Evolutionary conservation across 768 basidiomycete genomes (phyloP).

Genomic region (Basidioascus undulatus): DNA sequence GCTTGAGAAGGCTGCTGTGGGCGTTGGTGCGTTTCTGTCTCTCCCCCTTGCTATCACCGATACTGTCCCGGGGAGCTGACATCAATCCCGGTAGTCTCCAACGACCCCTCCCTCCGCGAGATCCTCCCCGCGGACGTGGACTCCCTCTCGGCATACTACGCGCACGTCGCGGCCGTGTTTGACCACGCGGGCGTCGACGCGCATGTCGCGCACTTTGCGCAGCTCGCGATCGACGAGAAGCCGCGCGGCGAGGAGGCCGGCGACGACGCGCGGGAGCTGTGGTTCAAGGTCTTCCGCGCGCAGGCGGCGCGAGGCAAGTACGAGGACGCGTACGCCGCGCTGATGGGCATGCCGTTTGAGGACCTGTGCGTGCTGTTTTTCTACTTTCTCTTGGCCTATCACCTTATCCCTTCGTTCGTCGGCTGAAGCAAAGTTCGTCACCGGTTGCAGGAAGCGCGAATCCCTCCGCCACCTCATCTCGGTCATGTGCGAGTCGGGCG

Average conservation of each 20-base stretch:
- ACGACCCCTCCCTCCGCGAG: conserved; percentile 32
- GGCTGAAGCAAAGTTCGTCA: conserved; percentile 3
- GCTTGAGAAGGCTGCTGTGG: conserved; percentile 7
- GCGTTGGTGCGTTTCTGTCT: conserved; percentile 2
- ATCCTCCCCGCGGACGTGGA: conserved; percentile 35
- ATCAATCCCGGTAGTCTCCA: conserved; percentile 31
- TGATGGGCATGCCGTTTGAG: conserved; percentile 49
- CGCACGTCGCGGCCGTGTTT: conserved; percentile 53
- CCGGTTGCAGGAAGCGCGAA: conserved; percentile 41
- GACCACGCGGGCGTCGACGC: conserved; percentile 30
- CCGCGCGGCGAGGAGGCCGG: conserved; percentile 21
- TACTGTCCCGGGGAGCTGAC: conserved; percentile 25
- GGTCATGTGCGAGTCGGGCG: conserved; percentile 75
- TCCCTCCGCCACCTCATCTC: conserved; percentile 60
- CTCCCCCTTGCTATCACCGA: conserved; percentile 1
- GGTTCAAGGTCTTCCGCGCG: conserved; percentile 54
- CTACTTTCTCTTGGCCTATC: background rate
- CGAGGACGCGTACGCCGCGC: conserved; percentile 64
- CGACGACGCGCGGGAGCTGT: conserved; percentile 35
- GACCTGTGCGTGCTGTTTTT: conserved; percentile 36
- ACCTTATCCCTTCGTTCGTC: conserved; percentile 1
- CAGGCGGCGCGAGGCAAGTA: conserved; percentile 46
- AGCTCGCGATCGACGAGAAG: conserved; percentile 48
- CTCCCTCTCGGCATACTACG: conserved; percentile 48
- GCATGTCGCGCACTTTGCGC: conserved; percentile 48